Evolutionary conservation across 2,329 filamentous ascomycete genomes (phyloP).

Genomic region (Graphiopsis chlorocephala): DNA sequence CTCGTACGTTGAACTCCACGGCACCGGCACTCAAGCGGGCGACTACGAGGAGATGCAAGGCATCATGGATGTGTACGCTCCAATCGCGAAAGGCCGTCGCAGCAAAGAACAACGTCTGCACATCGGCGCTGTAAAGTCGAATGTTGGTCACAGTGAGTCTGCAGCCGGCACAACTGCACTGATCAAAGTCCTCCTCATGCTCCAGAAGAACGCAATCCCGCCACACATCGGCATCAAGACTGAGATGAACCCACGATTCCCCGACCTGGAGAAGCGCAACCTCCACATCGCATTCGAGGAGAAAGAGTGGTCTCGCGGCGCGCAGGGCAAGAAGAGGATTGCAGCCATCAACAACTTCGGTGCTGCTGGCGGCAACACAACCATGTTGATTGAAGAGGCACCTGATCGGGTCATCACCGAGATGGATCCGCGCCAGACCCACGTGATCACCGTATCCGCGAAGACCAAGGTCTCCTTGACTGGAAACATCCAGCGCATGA

Average conservation of each 20-base stretch:
- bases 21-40: slow-evolving; percentile 37
- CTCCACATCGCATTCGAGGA: slow-evolving; percentile 58
- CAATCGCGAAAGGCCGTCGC: slow-evolving; percentile 17
- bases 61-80: slow-evolving; percentile 25
- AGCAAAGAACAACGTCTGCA: slow-evolving; percentile 19
- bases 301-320: slow-evolving; percentile 36
- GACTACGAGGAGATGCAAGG: slow-evolving; percentile 31
- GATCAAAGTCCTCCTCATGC: slow-evolving; percentile 64
- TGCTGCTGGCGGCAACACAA: slow-evolving; percentile 70
- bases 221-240: slow-evolving; percentile 67
- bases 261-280: slow-evolving; percentile 57
- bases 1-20: slow-evolving; percentile 33
- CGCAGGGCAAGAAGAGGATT: slow-evolving; percentile 32
- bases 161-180: slow-evolving; percentile 50
- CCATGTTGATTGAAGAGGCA: slow-evolving; percentile 60
- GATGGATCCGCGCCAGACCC: slow-evolving; percentile 54
- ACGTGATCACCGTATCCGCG: slow-evolving; percentile 59
- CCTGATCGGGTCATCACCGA: slow-evolving; percentile 37
- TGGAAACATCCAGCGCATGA: slow-evolving; percentile 56
- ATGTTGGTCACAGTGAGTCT: slow-evolving; percentile 32
- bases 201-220: slow-evolving; percentile 61
- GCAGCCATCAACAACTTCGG: slow-evolving; percentile 65
- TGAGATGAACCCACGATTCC: slow-evolving; percentile 60
- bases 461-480: slow-evolving; percentile 50
- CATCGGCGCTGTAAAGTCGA: slow-evolving; percentile 30